Base-by-base conservation (phyloP, 2,329 filamentous ascomycete genomes). In the Calonectria henricotiae region DNA sequence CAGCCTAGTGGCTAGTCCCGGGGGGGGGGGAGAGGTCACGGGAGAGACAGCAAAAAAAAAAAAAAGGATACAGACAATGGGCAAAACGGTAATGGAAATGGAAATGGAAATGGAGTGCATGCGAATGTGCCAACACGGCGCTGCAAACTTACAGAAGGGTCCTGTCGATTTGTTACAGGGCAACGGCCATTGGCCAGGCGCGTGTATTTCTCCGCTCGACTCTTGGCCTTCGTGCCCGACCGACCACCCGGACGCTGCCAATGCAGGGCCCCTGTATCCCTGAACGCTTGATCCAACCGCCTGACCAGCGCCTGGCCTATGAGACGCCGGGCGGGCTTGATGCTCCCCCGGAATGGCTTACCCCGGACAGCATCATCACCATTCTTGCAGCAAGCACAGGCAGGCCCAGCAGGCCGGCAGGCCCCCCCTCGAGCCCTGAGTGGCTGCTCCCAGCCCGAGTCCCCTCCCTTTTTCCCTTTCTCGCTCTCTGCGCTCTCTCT, bases 221-320 rank as follows among this genome's bases (percentile, higher is more conserved):
- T 30, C 27, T 30, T 7, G 27, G 23, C 27, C 13, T 41, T 74
- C 73, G 62, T 68, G 68, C 69, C 71, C 71, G 67, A 76, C 68
- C 74, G 68, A 46, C 41, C 64, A 55, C 37, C 51, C 39, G 55
- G 39, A 37, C 44, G 49, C 35, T 43, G 47, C 47, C 47, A 44
- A 69, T 66, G 62, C 55, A 61, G 55, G 55, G 55, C 55, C 51
- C 61, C 61, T 75, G 73, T 66, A 75, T 73, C 67, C 65, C 64
- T 74, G 75, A 69, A 76, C 67, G 70, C 75, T 76, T 73, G 74
- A 74, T 77, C 73, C 75, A 76, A 75, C 75, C 75, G 75, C 75
- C 75, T 76, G 75, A 77, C 75, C 75, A 67, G 44, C 69, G 49
- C 62, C 66, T 49, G 67, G 62, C 67, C 75, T 75, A 76, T 76